phyloP scores from a whole-genome alignment of 805 yeast species.

The Candida yuanshanica region DNA sequence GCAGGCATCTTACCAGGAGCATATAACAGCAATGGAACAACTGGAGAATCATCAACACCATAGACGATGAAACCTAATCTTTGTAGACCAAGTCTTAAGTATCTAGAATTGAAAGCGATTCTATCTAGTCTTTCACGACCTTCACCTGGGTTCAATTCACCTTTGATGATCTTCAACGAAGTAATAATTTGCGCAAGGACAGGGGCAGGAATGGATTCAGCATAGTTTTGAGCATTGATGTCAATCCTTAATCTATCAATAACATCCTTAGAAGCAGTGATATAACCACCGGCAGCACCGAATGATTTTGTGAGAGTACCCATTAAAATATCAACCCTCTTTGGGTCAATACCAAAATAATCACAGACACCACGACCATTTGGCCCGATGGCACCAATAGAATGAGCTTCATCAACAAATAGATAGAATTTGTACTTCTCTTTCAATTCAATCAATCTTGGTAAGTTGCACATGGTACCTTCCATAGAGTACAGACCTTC shows the following conservation, averaged over 20 bases:
- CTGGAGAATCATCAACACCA: constrained; percentile 96
- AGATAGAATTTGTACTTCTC: constrained; percentile 83
- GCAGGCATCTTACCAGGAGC: constrained; percentile 95
- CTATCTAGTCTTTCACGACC: constrained; percentile 87
- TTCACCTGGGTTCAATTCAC: constrained; percentile 85
- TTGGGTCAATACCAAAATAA: constrained; percentile 75
- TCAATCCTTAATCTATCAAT: constrained; percentile 72
- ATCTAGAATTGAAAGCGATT: constrained; percentile 93
- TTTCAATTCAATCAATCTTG: constrained; percentile 65
- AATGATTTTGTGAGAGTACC: constrained; percentile 97
- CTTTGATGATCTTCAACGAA: constrained; percentile 71
- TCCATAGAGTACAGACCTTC: constrained; percentile 81
- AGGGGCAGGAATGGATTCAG: constrained; percentile 88
- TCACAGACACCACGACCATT: constrained; percentile 93
- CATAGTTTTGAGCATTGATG: constrained; percentile 66
- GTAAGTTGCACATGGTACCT: constrained; percentile 76
- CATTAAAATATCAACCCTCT: constrained; percentile 81
- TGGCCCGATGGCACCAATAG: constrained; percentile 98
- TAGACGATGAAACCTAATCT: constrained; percentile 90
- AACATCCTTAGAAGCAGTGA: constrained; percentile 67
- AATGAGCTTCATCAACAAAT: constrained; percentile 96
- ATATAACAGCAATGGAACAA: constrained; percentile 80
- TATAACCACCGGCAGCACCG: constrained; percentile 98
- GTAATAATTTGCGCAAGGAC: constrained; percentile 84
- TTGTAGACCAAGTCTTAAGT: constrained; percentile 83